Percentiles rank a stretch among this genome's conserved stretches.
phyloP scores from a whole-genome alignment of 2,329 filamentous ascomycete genomes.

The Venturia asperata region DNA sequence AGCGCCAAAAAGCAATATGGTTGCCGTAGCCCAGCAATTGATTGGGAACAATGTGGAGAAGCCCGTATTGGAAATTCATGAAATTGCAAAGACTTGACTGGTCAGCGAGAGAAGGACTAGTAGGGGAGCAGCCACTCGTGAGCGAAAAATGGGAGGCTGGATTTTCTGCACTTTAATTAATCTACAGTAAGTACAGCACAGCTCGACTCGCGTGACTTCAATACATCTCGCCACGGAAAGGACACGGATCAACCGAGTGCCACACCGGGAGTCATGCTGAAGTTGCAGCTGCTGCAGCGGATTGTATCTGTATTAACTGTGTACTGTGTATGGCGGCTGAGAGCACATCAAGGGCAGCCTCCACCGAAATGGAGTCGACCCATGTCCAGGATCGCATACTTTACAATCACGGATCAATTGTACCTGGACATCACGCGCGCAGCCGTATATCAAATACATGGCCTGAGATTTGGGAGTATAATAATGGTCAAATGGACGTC shows the following conservation, averaged over 20 bases:
- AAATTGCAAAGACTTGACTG: background rate
- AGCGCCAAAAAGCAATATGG: background rate
- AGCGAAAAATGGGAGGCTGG: background rate
- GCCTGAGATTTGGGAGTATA: background rate
- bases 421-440: background rate
- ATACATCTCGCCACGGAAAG: background rate
- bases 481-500: too few relatives aligned
- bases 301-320: too few relatives aligned
- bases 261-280: background rate
- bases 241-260: background rate
- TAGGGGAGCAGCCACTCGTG: too few relatives aligned
- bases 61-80: background rate
- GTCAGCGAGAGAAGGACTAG: background rate
- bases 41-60: background rate
- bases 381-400: too few relatives aligned
- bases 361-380: background rate
- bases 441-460: background rate
- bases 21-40: background rate
- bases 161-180: background rate
- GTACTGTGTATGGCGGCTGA: background rate
- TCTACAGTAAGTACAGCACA: background rate
- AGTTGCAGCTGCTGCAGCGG: too few relatives aligned
- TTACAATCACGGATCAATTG: background rate
- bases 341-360: background rate
- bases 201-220: background rate